Evolutionary conservation across 164 flowering plant genomes (phyloP), one percentile per base, ranked within the genome.

Genomic region (Vitis riparia): DNA sequence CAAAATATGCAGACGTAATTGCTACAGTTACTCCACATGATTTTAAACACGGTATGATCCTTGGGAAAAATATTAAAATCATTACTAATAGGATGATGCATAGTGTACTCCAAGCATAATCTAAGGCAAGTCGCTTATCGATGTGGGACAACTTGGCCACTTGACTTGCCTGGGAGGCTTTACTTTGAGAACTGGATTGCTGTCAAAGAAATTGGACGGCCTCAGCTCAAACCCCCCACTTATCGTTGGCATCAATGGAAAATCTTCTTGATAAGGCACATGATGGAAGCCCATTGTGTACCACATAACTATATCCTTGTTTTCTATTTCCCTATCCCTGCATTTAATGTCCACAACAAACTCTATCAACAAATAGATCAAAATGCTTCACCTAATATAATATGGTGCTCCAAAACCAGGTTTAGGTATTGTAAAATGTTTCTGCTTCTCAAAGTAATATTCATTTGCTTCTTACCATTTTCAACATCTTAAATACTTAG

Each of bases 201-300:
- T 64, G 51, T 74, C 73, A 9, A 78, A 78, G 55, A 78, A 75
- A 62, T 78, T 75, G 16, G 62, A 53, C 0, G 81, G 78, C 49
- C 66, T 59, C 13, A 75, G 73, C 68, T 72, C 81, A 14, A 75
- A 75, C 4, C 76, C 68, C 3, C 59, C 15, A 10, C 60, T 53
- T 3, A 75, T 1, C 5, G 78, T 75, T 15, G 81, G 73, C 76
- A 75, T 75, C 30, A 71, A 2, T 0, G 78, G 78, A 68, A 76
- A 76, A 62, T 79, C 79, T 50, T 73, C 75, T 47, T 76, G 77
- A 49, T 51, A 75, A 6, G 82, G 76, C 12, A 75, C 72, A 51
- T 79, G 82, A 62, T 78, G 81, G 51, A 76, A 59, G 3, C 79
- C 82, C 58, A 79, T 15, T 3, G 77, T 76, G 75, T 79, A 79